Percentiles rank a stretch among this genome's conserved stretches.
Evolutionary conservation across 192 early-diverging fungal species (phyloP).

Genomic region (Dispira simplex): DNA sequence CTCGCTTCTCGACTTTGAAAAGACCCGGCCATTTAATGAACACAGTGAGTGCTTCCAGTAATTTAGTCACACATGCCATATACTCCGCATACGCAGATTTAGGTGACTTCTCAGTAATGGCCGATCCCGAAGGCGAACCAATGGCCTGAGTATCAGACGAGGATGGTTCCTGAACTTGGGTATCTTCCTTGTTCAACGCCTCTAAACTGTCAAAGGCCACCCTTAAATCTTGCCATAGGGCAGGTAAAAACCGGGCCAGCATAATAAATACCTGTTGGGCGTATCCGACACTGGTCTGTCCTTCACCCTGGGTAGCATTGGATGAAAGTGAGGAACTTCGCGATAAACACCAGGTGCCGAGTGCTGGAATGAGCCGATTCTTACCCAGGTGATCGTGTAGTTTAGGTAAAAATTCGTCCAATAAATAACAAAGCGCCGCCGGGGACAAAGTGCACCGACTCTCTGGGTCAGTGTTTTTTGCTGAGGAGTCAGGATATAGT

Average conservation of each 20-base stretch:
- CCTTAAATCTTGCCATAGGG: background rate
- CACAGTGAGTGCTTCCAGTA: too few relatives aligned
- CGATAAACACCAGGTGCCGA: constrained; percentile 1
- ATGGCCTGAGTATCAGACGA: too few relatives aligned
- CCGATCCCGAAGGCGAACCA: too few relatives aligned
- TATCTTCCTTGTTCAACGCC: too few relatives aligned
- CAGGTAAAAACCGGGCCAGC: background rate
- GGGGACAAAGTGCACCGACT: background rate
- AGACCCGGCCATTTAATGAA: too few relatives aligned
- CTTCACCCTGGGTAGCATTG: background rate
- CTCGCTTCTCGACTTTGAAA: too few relatives aligned
- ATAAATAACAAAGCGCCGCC: background rate
- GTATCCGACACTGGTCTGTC: background rate
- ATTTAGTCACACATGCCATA: too few relatives aligned
- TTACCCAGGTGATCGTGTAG: background rate
- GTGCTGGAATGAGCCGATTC: background rate
- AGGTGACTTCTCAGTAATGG: too few relatives aligned
- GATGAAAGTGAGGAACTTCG: background rate
- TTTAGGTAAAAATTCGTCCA: constrained; percentile 1
- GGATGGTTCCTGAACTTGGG: too few relatives aligned
- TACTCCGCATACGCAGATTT: too few relatives aligned
- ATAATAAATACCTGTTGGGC: background rate
- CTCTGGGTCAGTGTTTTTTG: too few relatives aligned
- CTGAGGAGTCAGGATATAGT: background rate
- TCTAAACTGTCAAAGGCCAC: too few relatives aligned